Percentiles rank a stretch among this genome's conserved stretches.
These are phyloP conservation scores for Thermothielavioides terrestris DNA, from an alignment of 495 filamentous ascomycete genomes.

Conservation along the genomic window DNA sequence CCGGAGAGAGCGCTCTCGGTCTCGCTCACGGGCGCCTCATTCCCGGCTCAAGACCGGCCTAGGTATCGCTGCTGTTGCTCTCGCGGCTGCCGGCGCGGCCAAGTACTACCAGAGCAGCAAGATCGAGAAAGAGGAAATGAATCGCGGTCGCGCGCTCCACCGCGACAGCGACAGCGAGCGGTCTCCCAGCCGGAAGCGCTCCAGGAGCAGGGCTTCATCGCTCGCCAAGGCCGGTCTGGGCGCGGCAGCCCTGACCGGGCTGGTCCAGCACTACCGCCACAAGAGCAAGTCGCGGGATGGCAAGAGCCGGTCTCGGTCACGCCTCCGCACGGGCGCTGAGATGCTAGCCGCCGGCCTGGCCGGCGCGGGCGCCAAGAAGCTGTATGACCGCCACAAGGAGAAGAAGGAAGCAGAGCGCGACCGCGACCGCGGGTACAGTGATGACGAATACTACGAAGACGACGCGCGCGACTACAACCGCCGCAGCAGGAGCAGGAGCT, in stretches of 20 bases:
- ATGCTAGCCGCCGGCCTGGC: conserved; percentile 70
- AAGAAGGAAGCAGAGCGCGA: conserved; percentile 35
- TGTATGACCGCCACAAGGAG: conserved; percentile 63
- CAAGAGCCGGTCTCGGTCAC: conserved; percentile 52
- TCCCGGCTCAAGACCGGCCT: conserved; percentile 56
- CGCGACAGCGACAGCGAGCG: conserved; percentile 38
- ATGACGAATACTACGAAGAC: conserved; percentile 22
- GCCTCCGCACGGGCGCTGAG: conserved; percentile 48
- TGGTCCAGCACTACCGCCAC: conserved; percentile 65
- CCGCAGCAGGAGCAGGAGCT: conserved; percentile 47
- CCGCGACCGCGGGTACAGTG: conserved; percentile 27
- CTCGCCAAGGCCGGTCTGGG: conserved; percentile 72
- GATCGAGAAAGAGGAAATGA: conserved; percentile 52
- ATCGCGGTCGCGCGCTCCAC: conserved; percentile 62
- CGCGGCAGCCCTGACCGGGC: conserved; percentile 66
- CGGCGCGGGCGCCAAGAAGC: conserved; percentile 66
- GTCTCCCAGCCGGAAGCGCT: conserved; percentile 33
- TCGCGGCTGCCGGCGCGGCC: conserved; percentile 64
- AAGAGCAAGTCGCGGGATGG: conserved; percentile 50
- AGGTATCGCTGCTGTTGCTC: conserved; percentile 71
- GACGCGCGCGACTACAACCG: conserved; percentile 18
- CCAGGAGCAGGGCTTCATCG: conserved; percentile 56
- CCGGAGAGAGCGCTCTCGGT: conserved; percentile 43
- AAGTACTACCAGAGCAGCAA: conserved; percentile 65
- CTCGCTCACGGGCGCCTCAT: conserved; percentile 42